Conservation (phyloP, 179 eudicot genomes). For the Beta macrorhiza region DNA sequence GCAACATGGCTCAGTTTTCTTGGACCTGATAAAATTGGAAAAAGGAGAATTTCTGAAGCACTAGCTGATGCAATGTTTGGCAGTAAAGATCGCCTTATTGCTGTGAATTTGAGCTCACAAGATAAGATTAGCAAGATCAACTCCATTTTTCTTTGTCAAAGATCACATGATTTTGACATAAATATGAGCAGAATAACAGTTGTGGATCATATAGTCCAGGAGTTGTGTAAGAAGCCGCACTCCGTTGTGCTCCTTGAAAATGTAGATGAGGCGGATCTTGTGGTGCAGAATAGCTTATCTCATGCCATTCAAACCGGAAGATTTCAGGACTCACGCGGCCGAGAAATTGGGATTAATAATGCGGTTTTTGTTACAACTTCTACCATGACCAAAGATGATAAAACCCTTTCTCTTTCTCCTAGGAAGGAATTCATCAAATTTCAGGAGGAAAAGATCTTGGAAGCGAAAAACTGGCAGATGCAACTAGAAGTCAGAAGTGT, state of each 20-base stretch:
- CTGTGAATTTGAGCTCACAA: constrained; percentile 51
- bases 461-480: constrained; percentile 72
- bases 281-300: constrained; percentile 56
- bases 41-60: constrained; percentile 56
- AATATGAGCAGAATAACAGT: constrained; percentile 56
- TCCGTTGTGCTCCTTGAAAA: constrained; percentile 77
- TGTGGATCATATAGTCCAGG: constrained; percentile 64
- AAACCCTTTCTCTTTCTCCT: constrained; percentile 28
- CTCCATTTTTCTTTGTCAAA: constrained; percentile 43
- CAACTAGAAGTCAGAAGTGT: constrained; percentile 42
- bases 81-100: constrained; percentile 46
- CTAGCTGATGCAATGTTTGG: constrained; percentile 71
- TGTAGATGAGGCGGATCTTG: constrained; percentile 64
- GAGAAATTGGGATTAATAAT: constrained; percentile 55
- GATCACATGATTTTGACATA: constrained; percentile 34
- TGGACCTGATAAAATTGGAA: constrained; percentile 78
- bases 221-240: constrained; percentile 55
- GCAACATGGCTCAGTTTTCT: constrained; percentile 67
- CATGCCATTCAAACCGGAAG: constrained; percentile 71
- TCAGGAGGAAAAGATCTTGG: constrained; percentile 65
- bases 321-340: constrained; percentile 63
- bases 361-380: constrained; percentile 53
- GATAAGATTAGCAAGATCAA: constrained; percentile 31
- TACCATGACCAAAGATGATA: constrained; percentile 23
- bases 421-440: constrained; percentile 37